These are phyloP conservation scores for Plenodomus lindquistii DNA, from an alignment of 2,329 filamentous ascomycete genomes.

Conservation along the genomic window DNA sequence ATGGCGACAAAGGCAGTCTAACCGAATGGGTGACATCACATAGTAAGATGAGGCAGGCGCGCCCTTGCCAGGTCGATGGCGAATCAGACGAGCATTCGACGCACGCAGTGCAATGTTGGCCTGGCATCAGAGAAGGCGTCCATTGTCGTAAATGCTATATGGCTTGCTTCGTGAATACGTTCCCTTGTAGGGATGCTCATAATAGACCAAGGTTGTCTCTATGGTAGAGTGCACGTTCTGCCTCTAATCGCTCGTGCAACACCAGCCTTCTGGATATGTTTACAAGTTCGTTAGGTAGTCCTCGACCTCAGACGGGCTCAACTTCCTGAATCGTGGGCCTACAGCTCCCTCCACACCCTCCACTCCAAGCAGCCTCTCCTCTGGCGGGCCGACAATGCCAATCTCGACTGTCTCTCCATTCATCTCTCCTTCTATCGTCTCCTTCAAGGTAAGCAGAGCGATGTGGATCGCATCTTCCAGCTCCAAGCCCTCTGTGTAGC, in stretches of 20 bases:
- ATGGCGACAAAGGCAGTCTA: background rate
- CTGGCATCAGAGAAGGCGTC: conserved; percentile 8
- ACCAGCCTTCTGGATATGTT: conserved; percentile 28
- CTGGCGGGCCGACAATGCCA: conserved; percentile 93
- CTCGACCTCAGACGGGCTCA: conserved; percentile 97
- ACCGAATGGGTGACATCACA: background rate
- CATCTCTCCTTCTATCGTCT: conserved; percentile 99
- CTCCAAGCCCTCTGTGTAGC: conserved; percentile 96
- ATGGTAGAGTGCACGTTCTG: background rate
- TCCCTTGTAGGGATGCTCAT: conserved; percentile 1
- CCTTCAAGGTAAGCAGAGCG: conserved; percentile 93
- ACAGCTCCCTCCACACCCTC: conserved; percentile 85
- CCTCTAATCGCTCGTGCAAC: background rate
- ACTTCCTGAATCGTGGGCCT: conserved; percentile 88
- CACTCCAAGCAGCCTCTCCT: conserved; percentile 87
- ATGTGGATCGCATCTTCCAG: conserved; percentile 98
- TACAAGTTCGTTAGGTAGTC: conserved; percentile 99
- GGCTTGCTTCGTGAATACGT: conserved; percentile 18
- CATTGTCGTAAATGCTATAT: conserved; percentile 31
- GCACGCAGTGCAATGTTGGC: background rate
- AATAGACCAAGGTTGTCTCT: background rate
- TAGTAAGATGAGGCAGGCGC: background rate
- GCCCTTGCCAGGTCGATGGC: no score
- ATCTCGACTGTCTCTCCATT: conserved; percentile 98
- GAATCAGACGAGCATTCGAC: background rate